Evolutionary conservation across 2,329 filamentous ascomycete genomes (phyloP).

Genomic region (Aspergillus fijiensis): DNA sequence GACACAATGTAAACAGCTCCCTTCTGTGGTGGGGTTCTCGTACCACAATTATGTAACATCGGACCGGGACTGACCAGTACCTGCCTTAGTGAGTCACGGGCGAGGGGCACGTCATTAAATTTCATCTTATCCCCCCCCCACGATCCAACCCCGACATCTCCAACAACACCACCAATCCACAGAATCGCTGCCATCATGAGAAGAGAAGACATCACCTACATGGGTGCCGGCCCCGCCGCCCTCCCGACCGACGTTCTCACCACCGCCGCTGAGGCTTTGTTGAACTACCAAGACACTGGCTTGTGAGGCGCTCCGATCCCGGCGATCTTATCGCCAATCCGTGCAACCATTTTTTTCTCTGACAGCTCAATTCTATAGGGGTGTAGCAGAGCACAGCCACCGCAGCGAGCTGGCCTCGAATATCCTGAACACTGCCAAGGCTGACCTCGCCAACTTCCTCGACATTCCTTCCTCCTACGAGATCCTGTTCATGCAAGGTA

Average conservation of each 20-base stretch:
- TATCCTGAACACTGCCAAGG: conserved; percentile 77
- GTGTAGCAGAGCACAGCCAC: conserved; percentile 87
- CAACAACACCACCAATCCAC: background rate
- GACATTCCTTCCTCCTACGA: conserved; percentile 86
- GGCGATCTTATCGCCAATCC: background rate
- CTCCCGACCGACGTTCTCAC: conserved; percentile 81
- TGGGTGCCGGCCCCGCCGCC: conserved; percentile 85
- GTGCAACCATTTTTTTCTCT: conserved; percentile 4
- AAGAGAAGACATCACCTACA: conserved; percentile 76
- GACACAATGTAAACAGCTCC: no score
- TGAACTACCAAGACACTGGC: conserved; percentile 79
- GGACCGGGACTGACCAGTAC: background rate
- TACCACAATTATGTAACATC: background rate
- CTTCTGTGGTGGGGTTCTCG: background rate
- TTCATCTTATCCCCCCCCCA: conserved; percentile 4
- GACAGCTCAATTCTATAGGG: conserved; percentile 35
- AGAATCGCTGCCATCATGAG: conserved; percentile 50
- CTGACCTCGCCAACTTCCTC: conserved; percentile 69
- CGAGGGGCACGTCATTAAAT: conserved; percentile 1
- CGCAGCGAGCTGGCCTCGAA: conserved; percentile 74
- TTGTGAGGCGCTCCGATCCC: conserved; percentile 43
- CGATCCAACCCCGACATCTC: background rate
- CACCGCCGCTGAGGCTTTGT: conserved; percentile 69
- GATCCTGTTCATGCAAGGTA: conserved; percentile 70
- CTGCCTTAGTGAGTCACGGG: conserved; percentile 4